Percentiles rank a stretch among this genome's conserved stretches.
These are phyloP conservation scores for Boletus rubropictus DNA, from an alignment of 768 basidiomycete genomes.

Conservation along the genomic window DNA sequence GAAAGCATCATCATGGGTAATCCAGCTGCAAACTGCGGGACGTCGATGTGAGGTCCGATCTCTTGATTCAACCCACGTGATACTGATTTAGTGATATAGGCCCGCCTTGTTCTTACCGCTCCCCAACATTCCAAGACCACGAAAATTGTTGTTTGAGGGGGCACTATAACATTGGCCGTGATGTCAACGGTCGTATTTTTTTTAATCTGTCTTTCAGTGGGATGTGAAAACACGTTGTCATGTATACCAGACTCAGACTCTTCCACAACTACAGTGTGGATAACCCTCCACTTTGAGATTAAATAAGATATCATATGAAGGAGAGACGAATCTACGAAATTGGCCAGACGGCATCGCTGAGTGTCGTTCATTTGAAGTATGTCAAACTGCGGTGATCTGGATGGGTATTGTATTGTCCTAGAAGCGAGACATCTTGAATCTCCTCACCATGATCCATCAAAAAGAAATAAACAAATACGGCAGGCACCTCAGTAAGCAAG, in stretches of 20 bases:
- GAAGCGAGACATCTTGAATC: not conserved
- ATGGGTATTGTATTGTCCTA: not conserved
- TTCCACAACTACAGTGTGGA: not conserved
- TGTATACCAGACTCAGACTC: not conserved
- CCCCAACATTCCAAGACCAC: constrained; percentile 32
- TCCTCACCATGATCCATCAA: not conserved
- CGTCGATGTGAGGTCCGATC: constrained; percentile 66
- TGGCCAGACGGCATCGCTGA: no score
- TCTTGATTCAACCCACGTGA: not conserved
- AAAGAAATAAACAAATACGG: not conserved
- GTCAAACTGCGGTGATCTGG: not conserved
- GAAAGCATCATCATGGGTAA: constrained; percentile 99
- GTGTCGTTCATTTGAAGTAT: not conserved
- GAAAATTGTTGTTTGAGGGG: constrained; percentile 33
- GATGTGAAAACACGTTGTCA: not conserved
- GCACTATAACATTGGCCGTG: constrained; percentile 16
- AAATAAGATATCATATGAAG: no score
- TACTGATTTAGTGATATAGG: constrained; percentile 21
- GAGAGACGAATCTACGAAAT: no score
- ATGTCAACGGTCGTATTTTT: not conserved
- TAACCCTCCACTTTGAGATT: not conserved
- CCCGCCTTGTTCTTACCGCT: constrained; percentile 32
- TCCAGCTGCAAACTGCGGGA: constrained; percentile 89
- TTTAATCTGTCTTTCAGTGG: no score
- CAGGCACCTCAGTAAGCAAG: not conserved